Evolutionary conservation across 192 early-diverging fungal species (phyloP).

Genomic region (Linnemannia hyalina): DNA sequence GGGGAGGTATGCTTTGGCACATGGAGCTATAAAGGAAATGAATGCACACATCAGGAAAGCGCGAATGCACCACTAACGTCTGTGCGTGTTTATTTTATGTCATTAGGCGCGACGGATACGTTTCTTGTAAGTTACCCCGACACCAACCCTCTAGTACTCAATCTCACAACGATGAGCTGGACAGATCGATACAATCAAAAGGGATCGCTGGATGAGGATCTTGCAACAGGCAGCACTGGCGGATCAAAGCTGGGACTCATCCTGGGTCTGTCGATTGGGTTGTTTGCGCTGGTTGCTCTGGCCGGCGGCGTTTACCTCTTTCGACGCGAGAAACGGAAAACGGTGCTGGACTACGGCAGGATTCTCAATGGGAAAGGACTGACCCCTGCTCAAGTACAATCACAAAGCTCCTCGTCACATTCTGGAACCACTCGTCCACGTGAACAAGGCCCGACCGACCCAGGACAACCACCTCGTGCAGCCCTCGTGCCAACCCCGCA

Average conservation of each 20-base stretch:
- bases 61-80: background rate
- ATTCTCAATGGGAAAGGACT: background rate
- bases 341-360: background rate
- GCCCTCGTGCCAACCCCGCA: background rate
- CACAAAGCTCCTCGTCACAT: too few relatives aligned
- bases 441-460: background rate
- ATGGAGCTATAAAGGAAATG: background rate
- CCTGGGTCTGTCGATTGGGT: background rate
- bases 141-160: background rate
- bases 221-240: background rate
- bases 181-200: background rate
- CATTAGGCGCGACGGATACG: background rate
- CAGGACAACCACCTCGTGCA: background rate
- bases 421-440: background rate
- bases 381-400: background rate
- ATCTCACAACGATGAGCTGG: background rate
- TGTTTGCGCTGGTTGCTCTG: background rate
- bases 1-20: constrained; percentile 22
- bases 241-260: background rate
- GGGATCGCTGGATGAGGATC: background rate
- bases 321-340: constrained; percentile 9
- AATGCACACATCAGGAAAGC: background rate
- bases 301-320: background rate
- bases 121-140: background rate
- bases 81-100: background rate